Conservation (phyloP, 2,329 filamentous ascomycete genomes). For the Xylaria sp. region DNA sequence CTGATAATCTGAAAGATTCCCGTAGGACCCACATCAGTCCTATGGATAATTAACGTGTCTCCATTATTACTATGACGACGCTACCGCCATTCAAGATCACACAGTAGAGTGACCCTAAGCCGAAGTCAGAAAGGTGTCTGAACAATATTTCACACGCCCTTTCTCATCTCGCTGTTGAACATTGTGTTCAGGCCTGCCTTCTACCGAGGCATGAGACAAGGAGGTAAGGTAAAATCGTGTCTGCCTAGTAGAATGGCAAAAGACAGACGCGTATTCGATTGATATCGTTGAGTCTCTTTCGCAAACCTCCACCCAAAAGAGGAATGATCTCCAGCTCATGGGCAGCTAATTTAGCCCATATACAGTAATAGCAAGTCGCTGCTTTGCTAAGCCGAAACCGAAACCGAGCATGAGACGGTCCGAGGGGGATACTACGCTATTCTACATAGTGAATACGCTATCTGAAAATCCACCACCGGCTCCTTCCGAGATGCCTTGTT, state of each 20-base stretch:
- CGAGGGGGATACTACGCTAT: too few relatives aligned
- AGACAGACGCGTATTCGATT: background rate
- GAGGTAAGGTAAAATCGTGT: background rate
- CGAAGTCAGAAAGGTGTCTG: too few relatives aligned
- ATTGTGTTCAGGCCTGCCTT: too few relatives aligned
- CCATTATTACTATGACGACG: background rate
- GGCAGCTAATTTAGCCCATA: background rate
- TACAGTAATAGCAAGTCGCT: background rate
- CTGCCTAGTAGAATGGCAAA: background rate
- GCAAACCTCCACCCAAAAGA: conserved; percentile 16
- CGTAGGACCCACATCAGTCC: background rate
- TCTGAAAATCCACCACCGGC: background rate
- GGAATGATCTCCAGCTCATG: background rate
- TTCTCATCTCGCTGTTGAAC: too few relatives aligned
- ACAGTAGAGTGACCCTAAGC: background rate
- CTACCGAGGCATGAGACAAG: too few relatives aligned
- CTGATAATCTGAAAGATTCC: background rate
- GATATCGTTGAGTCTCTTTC: conserved; percentile 1
- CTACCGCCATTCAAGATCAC: background rate
- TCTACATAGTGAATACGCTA: too few relatives aligned
- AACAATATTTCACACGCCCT: too few relatives aligned
- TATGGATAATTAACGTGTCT: too few relatives aligned
- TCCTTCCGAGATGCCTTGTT: background rate
- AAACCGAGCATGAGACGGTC: background rate
- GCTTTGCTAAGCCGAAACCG: background rate